Evolutionary conservation across 441 rosid species (phyloP).

Genomic region (Gossypium trilobum): DNA sequence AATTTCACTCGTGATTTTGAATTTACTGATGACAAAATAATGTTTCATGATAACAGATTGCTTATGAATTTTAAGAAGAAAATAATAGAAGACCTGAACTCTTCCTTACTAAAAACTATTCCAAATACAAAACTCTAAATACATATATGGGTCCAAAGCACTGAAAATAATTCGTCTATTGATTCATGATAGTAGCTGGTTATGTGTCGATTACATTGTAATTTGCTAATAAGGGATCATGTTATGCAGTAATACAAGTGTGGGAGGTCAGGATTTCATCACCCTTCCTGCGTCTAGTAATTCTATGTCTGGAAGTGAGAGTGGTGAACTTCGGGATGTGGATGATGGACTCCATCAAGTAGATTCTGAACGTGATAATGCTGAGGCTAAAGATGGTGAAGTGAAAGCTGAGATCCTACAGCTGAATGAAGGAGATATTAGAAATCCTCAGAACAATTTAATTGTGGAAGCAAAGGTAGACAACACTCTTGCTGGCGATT

Average conservation of each 20-base stretch:
- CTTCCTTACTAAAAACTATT: background rate
- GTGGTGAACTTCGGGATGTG: conserved; percentile 23
- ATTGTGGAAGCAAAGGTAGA: conserved; percentile 30
- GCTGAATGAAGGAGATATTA: conserved; percentile 21
- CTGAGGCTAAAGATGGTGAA: conserved; percentile 27
- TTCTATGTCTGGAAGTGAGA: conserved; percentile 28
- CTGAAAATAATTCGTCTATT: background rate
- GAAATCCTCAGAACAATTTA: conserved; percentile 28
- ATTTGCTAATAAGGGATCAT: background rate
- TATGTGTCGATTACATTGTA: background rate
- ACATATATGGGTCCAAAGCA: background rate
- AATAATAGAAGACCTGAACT: background rate
- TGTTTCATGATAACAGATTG: background rate
- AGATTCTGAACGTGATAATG: conserved; percentile 20
- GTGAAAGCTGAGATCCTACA: conserved; percentile 25
- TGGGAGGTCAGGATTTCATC: conserved; percentile 40
- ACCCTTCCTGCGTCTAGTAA: conserved; percentile 27
- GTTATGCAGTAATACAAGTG: conserved; percentile 23
- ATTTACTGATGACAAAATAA: background rate
- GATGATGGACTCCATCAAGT: conserved; percentile 29
- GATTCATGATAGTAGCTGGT: background rate
- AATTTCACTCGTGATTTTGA: background rate
- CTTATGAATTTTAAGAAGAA: background rate
- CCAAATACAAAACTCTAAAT: background rate
- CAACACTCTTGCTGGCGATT: conserved; percentile 32